Conservation (phyloP, 75 land plant species). For the Cunninghamia lanceolata region DNA sequence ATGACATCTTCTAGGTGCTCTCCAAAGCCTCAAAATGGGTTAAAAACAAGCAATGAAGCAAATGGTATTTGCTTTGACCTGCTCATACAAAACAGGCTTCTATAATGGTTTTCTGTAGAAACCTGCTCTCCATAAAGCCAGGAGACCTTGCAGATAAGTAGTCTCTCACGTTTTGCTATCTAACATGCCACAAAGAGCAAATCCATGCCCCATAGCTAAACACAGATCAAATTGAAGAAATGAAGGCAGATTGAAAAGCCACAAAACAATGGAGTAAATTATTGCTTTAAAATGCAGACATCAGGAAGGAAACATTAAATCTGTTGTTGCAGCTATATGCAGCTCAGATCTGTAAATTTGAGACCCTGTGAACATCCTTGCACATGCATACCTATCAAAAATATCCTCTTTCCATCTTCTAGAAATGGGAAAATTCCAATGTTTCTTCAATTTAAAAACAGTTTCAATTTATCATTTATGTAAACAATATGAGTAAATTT, state of each 20-base stretch:
- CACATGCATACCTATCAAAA: too few species aligned
- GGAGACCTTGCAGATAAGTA: neutral
- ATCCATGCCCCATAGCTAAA: neutral
- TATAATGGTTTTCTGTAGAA: neutral
- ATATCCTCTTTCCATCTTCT: too few species aligned
- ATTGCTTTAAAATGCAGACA: neutral
- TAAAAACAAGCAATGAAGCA: neutral
- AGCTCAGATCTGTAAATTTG: neutral
- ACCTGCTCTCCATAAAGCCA: neutral
- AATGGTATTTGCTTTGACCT: neutral
- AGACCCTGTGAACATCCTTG: too few species aligned
- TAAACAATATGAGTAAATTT: too few species aligned
- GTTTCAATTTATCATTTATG: too few species aligned
- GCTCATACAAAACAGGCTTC: neutral
- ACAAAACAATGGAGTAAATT: neutral
- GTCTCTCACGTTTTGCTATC: neutral
- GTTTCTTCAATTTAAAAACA: too few species aligned
- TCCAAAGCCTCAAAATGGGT: neutral
- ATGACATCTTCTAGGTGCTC: neutral
- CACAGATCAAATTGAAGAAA: neutral
- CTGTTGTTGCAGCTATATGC: neutral
- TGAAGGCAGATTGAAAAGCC: neutral
- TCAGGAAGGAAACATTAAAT: neutral
- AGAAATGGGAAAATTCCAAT: too few species aligned
- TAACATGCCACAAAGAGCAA: neutral